Conservation (phyloP, 768 basidiomycete genomes). For the Tulasnella calospora region DNA sequence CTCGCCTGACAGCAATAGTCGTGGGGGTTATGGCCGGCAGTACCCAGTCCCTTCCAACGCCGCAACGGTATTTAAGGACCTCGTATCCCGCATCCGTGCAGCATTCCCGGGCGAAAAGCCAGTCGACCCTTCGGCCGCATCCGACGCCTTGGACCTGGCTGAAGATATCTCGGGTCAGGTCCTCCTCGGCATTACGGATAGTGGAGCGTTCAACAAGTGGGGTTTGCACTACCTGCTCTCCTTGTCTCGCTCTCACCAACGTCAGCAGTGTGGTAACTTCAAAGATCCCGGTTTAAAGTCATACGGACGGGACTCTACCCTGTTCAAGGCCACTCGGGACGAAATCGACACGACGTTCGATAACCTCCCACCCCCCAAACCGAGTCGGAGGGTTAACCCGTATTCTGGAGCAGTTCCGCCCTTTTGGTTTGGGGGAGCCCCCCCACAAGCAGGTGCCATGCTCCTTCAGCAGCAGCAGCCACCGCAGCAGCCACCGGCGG, state of each 20-base stretch:
- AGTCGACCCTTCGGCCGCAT: not conserved
- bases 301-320: constrained; percentile 27
- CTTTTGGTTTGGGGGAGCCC: not conserved
- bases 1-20: not conserved
- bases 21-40: not conserved
- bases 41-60: not conserved
- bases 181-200: constrained; percentile 18
- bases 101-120: constrained; percentile 8
- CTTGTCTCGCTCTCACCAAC: constrained; percentile 29
- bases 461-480: not conserved
- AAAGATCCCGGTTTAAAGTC: constrained; percentile 28
- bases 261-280: constrained; percentile 30
- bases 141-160: constrained; percentile 26
- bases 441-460: not conserved
- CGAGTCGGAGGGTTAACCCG: not conserved
- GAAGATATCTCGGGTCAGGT: constrained; percentile 29
- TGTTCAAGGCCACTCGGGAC: constrained; percentile 26
- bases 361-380: constrained; percentile 29
- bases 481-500: not conserved
- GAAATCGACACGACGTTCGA: constrained; percentile 29
- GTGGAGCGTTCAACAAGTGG: constrained; percentile 24
- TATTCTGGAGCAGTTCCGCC: not conserved
- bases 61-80: not conserved
- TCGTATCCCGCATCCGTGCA: not conserved
- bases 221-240: constrained; percentile 29